Conservation (phyloP, 163 green algal genomes). For the Scenedesmus sp. region DNA sequence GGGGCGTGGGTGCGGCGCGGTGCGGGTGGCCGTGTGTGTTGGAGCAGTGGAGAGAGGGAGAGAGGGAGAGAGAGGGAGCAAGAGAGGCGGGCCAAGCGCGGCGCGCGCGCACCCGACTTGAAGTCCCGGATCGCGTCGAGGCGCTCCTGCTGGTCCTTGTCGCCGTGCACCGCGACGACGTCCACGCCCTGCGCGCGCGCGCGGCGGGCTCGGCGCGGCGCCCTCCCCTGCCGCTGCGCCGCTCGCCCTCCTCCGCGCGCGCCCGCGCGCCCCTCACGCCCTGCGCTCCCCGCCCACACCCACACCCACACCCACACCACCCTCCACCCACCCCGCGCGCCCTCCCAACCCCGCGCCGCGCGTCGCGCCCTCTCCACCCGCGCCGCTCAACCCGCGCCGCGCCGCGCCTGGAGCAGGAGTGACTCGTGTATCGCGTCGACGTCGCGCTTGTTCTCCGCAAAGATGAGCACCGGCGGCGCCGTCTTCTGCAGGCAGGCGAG, state of each 20-base stretch:
- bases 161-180: conserved; percentile 85
- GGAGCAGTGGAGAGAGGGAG: too few species aligned
- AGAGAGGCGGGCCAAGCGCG: too few species aligned
- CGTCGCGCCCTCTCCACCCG: not conserved
- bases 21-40: too few species aligned
- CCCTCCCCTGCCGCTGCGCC: too few species aligned
- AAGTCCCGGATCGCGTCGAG: conserved; percentile 76
- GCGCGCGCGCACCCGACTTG: conserved; percentile 61
- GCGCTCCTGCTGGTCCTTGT: conserved; percentile 88
- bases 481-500: conserved; percentile 99
- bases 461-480: conserved; percentile 96
- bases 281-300: too few species aligned
- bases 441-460: conserved; percentile 97
- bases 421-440: conserved; percentile 97
- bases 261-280: too few species aligned
- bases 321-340: not conserved
- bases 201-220: not conserved
- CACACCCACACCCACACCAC: not conserved
- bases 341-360: not conserved
- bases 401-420: conserved; percentile 86
- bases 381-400: too few species aligned
- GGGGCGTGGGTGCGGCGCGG: too few species aligned
- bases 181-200: conserved; percentile 73
- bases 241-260: too few species aligned
- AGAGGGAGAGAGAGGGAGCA: too few species aligned